Conservation (phyloP, 768 basidiomycete genomes). For the Lactifluus piperatus region DNA sequence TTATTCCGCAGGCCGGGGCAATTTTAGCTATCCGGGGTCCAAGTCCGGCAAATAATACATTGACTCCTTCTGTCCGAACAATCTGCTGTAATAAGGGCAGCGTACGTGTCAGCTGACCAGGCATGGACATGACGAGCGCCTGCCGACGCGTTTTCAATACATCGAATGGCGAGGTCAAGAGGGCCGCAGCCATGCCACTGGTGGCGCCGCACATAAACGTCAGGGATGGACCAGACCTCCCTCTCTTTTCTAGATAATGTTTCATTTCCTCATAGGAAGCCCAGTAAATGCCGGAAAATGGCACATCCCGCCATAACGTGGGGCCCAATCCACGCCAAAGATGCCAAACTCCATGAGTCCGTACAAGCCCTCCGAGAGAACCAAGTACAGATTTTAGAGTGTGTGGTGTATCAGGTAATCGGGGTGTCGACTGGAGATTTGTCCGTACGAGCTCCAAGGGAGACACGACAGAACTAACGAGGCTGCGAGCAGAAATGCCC, state of each 20-base stretch:
- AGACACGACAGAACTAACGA: constrained; percentile 69
- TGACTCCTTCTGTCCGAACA: constrained; percentile 65
- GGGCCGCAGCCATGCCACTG: constrained; percentile 78
- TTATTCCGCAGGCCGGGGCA: constrained; percentile 95
- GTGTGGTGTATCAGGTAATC: constrained; percentile 58
- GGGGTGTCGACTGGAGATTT: constrained; percentile 83
- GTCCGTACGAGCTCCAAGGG: constrained; percentile 92
- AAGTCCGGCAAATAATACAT: constrained; percentile 77
- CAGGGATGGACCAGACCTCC: constrained; percentile 50
- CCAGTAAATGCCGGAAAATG: constrained; percentile 97
- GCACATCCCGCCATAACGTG: constrained; percentile 95
- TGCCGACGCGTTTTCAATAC: constrained; percentile 94
- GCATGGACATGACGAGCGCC: constrained; percentile 59
- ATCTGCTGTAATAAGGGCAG: constrained; percentile 62
- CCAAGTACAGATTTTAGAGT: constrained; percentile 67
- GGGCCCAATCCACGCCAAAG: constrained; percentile 90
- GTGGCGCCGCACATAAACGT: constrained; percentile 87
- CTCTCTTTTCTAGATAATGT: constrained; percentile 42
- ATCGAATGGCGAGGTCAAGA: constrained; percentile 92
- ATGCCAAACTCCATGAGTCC: constrained; percentile 51
- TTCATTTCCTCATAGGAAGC: constrained; percentile 87
- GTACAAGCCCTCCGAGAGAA: constrained; percentile 52
- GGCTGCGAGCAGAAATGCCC: constrained; percentile 74
- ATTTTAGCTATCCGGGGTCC: constrained; percentile 89
- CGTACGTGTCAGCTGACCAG: constrained; percentile 37